Evolutionary conservation across 1,284 basidiomycete species (phyloP), one percentile per base, ranked within the genome.

Genomic region (Ganoderma sinense): DNA sequence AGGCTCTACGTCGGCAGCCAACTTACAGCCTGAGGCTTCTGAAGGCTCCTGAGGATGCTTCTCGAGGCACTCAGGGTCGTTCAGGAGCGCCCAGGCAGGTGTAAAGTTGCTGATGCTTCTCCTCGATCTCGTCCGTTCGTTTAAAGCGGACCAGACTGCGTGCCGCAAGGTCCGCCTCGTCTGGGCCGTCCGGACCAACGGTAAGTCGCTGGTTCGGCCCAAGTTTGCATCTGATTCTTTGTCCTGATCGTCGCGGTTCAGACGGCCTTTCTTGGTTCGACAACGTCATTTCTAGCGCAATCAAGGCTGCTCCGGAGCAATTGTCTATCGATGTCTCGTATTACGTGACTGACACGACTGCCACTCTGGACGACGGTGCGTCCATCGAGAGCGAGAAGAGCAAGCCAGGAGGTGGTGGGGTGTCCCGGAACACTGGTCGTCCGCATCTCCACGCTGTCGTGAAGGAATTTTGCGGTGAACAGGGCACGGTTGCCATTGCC

Each of bases 231-330:
- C 45, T 64, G 16, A 13, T 3, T 56, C n/a, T 4, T 16, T 0
- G 26, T 56, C 14, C 60, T 36, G 40, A 60, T 65, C 11, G 33
- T 31, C 18, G 10, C 18, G 4, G 3, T 39, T 7, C 45, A 78
- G 79, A 77, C 14, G 70, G 71, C n/a, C 69, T 73, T 31, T 53
- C 65, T 16, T 79, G 78, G 78, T 71, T 79, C 64, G 70, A 77
- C 31, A 60, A 71, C 20, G 64, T 67, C 11, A 62, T 78, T 4
- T 14, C 63, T 0, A 48, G 67, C 13, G 71, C 74, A 2, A 31
- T 67, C 10, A 48, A 62, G 31, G 31, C 45, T 0, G 51, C 59
- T 0, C 63, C 66, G 0, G 66, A 58, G 41, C 66, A 60, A 8
- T 31, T 70, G 18, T 67, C 58, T 11, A 60, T 70, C 31, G 20